These are phyloP conservation scores for Aspergillus heteromorphus DNA, from an alignment of 495 filamentous ascomycete species.

Conservation along the genomic window DNA sequence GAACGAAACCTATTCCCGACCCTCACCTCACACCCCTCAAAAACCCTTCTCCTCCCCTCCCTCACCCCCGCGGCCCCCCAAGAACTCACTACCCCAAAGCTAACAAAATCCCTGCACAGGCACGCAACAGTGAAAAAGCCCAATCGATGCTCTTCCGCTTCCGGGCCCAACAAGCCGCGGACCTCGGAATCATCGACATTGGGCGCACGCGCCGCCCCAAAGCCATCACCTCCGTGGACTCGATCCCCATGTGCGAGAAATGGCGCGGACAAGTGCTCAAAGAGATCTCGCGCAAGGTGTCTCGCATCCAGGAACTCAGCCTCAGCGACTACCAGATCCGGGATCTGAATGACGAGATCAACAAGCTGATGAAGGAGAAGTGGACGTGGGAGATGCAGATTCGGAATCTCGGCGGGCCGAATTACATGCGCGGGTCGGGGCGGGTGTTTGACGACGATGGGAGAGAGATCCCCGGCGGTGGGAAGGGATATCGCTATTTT, in stretches of 20 bases:
- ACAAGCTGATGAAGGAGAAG: conserved; percentile 97
- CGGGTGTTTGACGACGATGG: conserved; percentile 90
- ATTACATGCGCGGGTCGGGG: conserved; percentile 89
- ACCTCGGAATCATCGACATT: conserved; percentile 91
- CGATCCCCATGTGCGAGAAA: conserved; percentile 87
- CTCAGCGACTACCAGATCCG: conserved; percentile 94
- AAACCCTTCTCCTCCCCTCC: neutral
- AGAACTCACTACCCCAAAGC: neutral
- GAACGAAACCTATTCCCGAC: neutral
- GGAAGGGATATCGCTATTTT: conserved; percentile 90
- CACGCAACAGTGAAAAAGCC: conserved; percentile 91
- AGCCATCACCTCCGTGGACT: conserved; percentile 74
- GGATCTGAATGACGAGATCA: conserved; percentile 98
- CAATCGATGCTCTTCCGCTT: conserved; percentile 99
- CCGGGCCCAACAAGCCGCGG: conserved; percentile 93
- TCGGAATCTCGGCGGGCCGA: conserved; percentile 86
- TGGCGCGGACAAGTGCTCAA: conserved; percentile 98
- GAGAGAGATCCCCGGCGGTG: conserved; percentile 80
- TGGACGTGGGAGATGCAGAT: conserved; percentile 98
- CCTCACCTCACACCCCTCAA: neutral
- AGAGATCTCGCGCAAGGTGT: conserved; percentile 93
- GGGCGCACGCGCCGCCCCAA: conserved; percentile 88
- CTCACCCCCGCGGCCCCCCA: neutral
- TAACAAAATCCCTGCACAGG: conserved; percentile 42
- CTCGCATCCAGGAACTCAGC: conserved; percentile 84